Conservation (phyloP, 495 filamentous ascomycete genomes). For the Aspergillus sclerotiicarbonarius region DNA sequence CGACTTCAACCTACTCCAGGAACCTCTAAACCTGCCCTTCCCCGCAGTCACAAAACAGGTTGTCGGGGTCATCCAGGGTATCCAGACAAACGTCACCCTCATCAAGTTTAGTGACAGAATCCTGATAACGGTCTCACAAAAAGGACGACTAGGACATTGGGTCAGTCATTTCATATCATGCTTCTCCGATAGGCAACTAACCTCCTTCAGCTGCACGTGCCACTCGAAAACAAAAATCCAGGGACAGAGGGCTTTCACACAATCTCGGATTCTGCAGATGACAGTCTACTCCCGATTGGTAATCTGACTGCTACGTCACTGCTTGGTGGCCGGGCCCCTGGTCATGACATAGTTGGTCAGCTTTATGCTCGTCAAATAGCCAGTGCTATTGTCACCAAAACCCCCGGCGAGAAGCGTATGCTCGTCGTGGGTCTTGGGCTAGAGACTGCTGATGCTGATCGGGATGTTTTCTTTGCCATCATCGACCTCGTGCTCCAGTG, state of each 20-base stretch:
- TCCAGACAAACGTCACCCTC: conserved; percentile 67
- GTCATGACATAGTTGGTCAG: conserved; percentile 81
- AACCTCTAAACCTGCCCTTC: conserved; percentile 54
- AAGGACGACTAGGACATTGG: conserved; percentile 88
- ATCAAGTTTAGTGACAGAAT: conserved; percentile 88
- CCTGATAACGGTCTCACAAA: conserved; percentile 82
- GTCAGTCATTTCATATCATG: conserved; percentile 44
- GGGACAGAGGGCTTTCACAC: conserved; percentile 48
- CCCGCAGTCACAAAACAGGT: conserved; percentile 72
- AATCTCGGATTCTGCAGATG: conserved; percentile 48
- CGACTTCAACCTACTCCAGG: conserved; percentile 32
- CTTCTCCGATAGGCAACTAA: conserved; percentile 19
- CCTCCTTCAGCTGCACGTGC: conserved; percentile 75
- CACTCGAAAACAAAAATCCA: conserved; percentile 66
- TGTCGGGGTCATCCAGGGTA: conserved; percentile 60
- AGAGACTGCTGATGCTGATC: conserved; percentile 56
- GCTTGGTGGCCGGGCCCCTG: conserved; percentile 76
- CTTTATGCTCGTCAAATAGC: conserved; percentile 86
- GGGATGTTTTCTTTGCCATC: conserved; percentile 78
- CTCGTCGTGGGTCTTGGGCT: conserved; percentile 82
- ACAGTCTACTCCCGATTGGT: conserved; percentile 67
- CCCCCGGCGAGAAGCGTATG: conserved; percentile 73
- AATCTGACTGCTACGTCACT: conserved; percentile 85
- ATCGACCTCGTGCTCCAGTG: conserved; percentile 75
- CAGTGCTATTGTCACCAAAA: conserved; percentile 66